Conservation (phyloP, 805 yeast genomes). For the Candida xiaguanensis region DNA sequence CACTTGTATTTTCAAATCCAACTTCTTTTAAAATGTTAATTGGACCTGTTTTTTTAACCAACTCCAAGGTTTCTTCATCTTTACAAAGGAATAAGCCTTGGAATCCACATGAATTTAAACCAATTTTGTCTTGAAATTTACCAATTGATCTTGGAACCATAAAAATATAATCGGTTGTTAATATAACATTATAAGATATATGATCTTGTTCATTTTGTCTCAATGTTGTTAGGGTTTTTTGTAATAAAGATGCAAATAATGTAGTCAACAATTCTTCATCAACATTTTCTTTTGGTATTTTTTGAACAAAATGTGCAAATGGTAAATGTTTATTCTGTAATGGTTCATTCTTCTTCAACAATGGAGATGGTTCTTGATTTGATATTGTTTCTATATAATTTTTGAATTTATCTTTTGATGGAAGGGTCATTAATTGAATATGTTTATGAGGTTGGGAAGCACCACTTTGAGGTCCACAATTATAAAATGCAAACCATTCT, state of each 20-base stretch:
- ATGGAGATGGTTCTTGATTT: constrained; percentile 36
- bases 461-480: constrained; percentile 84
- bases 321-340: constrained; percentile 53
- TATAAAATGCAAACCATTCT: constrained; percentile 78
- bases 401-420: constrained; percentile 42
- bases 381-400: constrained; percentile 53
- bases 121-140: constrained; percentile 45
- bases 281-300: constrained; percentile 42
- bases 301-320: constrained; percentile 81
- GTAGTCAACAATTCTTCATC: constrained; percentile 59
- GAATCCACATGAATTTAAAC: constrained; percentile 78
- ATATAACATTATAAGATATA: constrained; percentile 73
- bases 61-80: constrained; percentile 49
- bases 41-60: constrained; percentile 47
- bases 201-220: constrained; percentile 46
- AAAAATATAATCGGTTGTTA: constrained; percentile 82
- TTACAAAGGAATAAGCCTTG: constrained; percentile 79
- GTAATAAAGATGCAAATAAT: constrained; percentile 68
- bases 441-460: constrained; percentile 96
- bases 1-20: constrained; percentile 64
- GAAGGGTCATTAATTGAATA: constrained; percentile 76
- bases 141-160: constrained; percentile 75
- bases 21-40: constrained; percentile 54
- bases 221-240: constrained; percentile 63
- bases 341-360: constrained; percentile 21